Conservation (phyloP, 1,284 basidiomycete genomes). For the Trametes sp. region DNA sequence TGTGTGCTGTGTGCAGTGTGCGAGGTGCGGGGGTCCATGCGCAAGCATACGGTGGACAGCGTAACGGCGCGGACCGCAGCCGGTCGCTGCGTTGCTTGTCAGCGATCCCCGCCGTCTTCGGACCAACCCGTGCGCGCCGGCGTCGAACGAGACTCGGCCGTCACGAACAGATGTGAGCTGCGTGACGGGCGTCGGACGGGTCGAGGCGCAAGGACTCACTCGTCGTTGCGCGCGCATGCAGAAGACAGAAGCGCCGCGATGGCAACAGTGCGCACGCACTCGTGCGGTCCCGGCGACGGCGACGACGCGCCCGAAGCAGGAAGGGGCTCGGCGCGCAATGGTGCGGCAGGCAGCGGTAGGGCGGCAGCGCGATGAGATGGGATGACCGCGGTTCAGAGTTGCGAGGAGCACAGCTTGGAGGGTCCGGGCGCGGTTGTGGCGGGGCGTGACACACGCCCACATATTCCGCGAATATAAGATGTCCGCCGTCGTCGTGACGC, state of each 20-base stretch:
- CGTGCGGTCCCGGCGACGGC: too few relatives aligned
- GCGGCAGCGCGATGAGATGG: neutral
- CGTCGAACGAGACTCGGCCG: too few relatives aligned
- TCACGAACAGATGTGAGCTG: neutral
- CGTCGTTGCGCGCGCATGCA: too few relatives aligned
- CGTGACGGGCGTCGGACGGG: conserved; percentile 2
- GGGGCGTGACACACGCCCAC: neutral
- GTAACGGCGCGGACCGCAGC: neutral
- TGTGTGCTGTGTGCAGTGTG: too few relatives aligned
- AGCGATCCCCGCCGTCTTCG: too few relatives aligned
- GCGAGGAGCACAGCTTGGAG: conserved; percentile 10
- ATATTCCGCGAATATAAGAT: too few relatives aligned
- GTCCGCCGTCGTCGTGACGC: neutral
- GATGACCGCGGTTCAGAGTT: conserved; percentile 3
- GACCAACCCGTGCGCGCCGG: too few relatives aligned
- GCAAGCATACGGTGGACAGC: too few relatives aligned
- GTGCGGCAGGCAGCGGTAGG: neutral
- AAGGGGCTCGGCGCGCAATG: neutral
- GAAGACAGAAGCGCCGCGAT: too few relatives aligned
- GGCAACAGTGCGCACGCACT: neutral
- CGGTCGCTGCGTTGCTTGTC: too few relatives aligned
- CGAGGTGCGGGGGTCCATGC: too few relatives aligned
- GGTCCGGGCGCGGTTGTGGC: conserved; percentile 5
- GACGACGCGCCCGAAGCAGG: neutral
- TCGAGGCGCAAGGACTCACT: conserved; percentile 1